These are phyloP conservation scores for Posidonia oceanica DNA, from an alignment of 116 monocot genomes.

Conservation along the genomic window DNA sequence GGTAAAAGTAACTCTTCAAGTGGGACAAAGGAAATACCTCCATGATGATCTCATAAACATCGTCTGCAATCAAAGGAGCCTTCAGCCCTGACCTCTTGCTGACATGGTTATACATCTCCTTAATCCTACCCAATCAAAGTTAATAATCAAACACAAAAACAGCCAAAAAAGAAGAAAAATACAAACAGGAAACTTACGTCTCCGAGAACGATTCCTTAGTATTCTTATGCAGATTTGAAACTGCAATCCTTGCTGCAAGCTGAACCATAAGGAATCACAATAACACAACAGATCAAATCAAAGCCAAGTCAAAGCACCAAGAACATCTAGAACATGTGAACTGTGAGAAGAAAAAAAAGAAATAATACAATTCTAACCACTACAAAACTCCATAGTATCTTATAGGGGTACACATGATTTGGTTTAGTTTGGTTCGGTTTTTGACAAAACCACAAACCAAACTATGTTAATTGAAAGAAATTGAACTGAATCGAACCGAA, in stretches of 20 bases:
- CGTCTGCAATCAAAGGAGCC: conserved; percentile 77
- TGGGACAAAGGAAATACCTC: conserved; percentile 24
- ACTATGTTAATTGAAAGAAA: too few relatives aligned
- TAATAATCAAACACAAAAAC: neutral
- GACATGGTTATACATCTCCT: conserved; percentile 60
- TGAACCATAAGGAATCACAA: neutral
- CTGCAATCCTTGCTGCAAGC: conserved; percentile 33
- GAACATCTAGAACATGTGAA: too few relatives aligned
- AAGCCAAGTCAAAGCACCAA: too few relatives aligned
- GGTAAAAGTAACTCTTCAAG: too few relatives aligned
- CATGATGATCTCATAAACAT: conserved; percentile 86
- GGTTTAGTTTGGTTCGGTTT: too few relatives aligned
- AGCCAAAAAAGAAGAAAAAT: neutral
- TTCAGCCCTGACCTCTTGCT: conserved; percentile 54
- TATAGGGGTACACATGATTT: too few relatives aligned
- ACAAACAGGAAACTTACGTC: conserved; percentile 37
- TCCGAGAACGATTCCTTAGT: conserved; percentile 90
- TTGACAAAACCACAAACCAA: too few relatives aligned
- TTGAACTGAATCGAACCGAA: too few relatives aligned
- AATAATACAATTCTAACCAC: too few relatives aligned
- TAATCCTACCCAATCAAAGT: conserved; percentile 37
- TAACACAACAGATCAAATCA: neutral
- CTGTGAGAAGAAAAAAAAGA: too few relatives aligned
- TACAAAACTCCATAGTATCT: too few relatives aligned
- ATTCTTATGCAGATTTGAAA: conserved; percentile 94